Conservation (phyloP, 2,329 filamentous ascomycete genomes). For the Calycina herbarum region DNA sequence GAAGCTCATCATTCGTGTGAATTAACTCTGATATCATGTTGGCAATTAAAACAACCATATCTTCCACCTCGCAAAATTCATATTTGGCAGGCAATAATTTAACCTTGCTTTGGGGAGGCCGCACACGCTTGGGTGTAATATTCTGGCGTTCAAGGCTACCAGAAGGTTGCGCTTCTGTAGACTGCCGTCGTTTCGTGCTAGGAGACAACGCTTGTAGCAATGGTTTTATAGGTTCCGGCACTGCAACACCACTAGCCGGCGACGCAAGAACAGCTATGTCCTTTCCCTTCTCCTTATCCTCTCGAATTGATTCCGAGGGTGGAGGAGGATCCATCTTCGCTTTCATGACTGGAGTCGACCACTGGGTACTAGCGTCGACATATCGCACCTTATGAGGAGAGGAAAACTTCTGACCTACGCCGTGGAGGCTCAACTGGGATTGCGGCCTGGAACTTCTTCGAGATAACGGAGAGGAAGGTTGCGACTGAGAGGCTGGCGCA, state of each 20-base stretch:
- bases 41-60: constrained; percentile 86
- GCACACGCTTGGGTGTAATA: constrained; percentile 51
- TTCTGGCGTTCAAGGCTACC: constrained; percentile 15
- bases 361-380: constrained; percentile 37
- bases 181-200: constrained; percentile 39
- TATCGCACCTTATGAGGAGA: constrained; percentile 27
- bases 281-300: constrained; percentile 12
- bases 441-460: constrained; percentile 27
- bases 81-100: constrained; percentile 72
- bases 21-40: constrained; percentile 97
- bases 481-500: constrained; percentile 30
- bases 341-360: constrained; percentile 30
- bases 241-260: constrained; percentile 8
- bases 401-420: constrained; percentile 18
- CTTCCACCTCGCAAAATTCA: constrained; percentile 77
- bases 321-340: constrained; percentile 20
- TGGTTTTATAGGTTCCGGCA: constrained; percentile 28
- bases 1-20: constrained; percentile 84
- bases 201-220: constrained; percentile 34
- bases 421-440: constrained; percentile 12
- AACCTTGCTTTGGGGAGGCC: constrained; percentile 50
- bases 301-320: constrained; percentile 12
- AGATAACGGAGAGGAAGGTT: constrained; percentile 30
- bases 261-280: constrained; percentile 1
- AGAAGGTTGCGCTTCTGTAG: constrained; percentile 19